Evolutionary conservation across 2,329 filamentous ascomycete species (phyloP).

Genomic region (Xylariaceae sp.): DNA sequence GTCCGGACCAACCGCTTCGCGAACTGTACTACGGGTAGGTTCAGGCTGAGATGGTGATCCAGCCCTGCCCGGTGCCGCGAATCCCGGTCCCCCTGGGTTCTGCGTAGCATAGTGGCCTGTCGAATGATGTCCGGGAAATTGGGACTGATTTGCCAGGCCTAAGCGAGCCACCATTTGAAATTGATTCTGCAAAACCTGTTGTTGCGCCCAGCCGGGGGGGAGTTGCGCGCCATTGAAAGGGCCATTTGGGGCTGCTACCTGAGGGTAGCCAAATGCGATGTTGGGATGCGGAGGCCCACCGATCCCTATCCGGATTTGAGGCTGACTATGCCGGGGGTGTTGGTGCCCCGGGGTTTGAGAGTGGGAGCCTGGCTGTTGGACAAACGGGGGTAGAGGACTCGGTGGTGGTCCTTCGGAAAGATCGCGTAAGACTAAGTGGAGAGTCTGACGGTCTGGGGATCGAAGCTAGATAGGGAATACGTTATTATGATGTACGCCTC

Average conservation of each 20-base stretch:
- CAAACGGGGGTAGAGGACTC: slow-evolving; percentile 14
- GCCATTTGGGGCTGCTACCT: slow-evolving; percentile 6
- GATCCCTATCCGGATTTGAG: slow-evolving; percentile 15
- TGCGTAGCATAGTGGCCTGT: slow-evolving; percentile 40
- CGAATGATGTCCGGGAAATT: slow-evolving; percentile 37
- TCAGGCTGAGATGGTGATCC: slow-evolving; percentile 35
- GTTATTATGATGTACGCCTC: slow-evolving; percentile 12
- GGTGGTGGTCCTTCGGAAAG: slow-evolving; percentile 25
- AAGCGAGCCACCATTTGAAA: slow-evolving; percentile 16
- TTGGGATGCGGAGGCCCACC: slow-evolving; percentile 18
- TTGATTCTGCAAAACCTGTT: slow-evolving; percentile 19
- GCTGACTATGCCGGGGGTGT: slow-evolving; percentile 11
- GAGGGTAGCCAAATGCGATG: slow-evolving; percentile 24
- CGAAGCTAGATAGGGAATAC: slow-evolving; percentile 25
- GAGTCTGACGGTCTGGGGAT: slow-evolving; percentile 27
- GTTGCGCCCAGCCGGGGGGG: slow-evolving; percentile 21
- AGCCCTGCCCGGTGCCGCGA: slow-evolving; percentile 28
- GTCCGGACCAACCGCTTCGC: slow-evolving; percentile 48
- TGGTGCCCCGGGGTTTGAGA: slow-evolving; percentile 16
- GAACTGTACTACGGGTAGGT: slow-evolving; percentile 41
- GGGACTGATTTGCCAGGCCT: slow-evolving; percentile 37
- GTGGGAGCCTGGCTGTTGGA: slow-evolving; percentile 17
- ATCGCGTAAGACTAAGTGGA: slow-evolving; percentile 36
- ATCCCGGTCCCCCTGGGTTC: slow-evolving; percentile 32
- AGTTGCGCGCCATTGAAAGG: slow-evolving; percentile 7